Evolutionary conservation across 2,329 filamentous ascomycete genomes (phyloP).

Genomic region (Exophiala viscosa): DNA sequence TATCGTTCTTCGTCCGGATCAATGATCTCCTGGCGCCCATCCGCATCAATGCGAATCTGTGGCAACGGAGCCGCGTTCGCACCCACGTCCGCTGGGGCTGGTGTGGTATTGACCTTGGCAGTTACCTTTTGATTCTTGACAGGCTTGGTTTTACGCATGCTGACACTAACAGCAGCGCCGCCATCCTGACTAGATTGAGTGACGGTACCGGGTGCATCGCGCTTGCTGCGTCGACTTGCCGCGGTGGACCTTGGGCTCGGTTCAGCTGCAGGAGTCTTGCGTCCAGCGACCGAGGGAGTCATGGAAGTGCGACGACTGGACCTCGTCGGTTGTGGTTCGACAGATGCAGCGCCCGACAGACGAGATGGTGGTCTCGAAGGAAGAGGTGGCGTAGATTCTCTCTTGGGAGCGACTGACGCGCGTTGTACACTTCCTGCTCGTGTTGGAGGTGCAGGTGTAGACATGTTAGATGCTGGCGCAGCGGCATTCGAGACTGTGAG

Average conservation of each 20-base stretch:
- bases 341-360: slow-evolving; percentile 22
- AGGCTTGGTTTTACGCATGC: slow-evolving; percentile 56
- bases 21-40: slow-evolving; percentile 49
- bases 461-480: slow-evolving; percentile 15
- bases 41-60: slow-evolving; percentile 44
- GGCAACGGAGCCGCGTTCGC: slow-evolving; percentile 25
- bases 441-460: slow-evolving; percentile 20
- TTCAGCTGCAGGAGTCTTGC: slow-evolving; percentile 39
- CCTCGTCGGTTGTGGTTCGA: slow-evolving; percentile 20
- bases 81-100: slow-evolving; percentile 27
- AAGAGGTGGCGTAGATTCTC: slow-evolving; percentile 27
- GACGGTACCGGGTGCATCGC: slow-evolving; percentile 58
- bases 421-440: slow-evolving; percentile 23
- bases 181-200: slow-evolving; percentile 54
- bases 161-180: slow-evolving; percentile 59
- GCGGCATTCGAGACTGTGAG: slow-evolving; percentile 21
- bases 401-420: slow-evolving; percentile 25
- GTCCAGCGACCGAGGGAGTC: slow-evolving; percentile 27
- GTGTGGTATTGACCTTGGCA: slow-evolving; percentile 38
- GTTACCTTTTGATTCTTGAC: slow-evolving; percentile 37
- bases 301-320: slow-evolving; percentile 19
- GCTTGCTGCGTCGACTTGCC: slow-evolving; percentile 50
- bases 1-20: slow-evolving; percentile 62
- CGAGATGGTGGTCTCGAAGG: slow-evolving; percentile 30
- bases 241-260: slow-evolving; percentile 37